Evolutionary conservation across 2,329 filamentous ascomycete species (phyloP).

Genomic region (Pleurostoma richardsiae): DNA sequence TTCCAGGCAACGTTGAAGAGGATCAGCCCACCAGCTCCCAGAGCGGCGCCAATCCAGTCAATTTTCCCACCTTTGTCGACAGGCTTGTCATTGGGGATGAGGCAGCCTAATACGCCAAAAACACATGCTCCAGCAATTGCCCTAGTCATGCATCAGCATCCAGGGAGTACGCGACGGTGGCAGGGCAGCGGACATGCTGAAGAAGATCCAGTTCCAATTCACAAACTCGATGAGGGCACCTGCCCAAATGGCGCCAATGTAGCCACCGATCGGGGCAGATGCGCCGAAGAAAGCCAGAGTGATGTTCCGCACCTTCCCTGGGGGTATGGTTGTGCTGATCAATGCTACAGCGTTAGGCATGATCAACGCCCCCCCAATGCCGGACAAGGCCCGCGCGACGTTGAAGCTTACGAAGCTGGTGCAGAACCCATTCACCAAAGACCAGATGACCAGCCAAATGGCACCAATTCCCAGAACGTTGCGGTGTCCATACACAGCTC

Average conservation of each 20-base stretch:
- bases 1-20: conserved; percentile 47
- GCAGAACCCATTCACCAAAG: conserved; percentile 37
- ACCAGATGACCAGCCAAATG: conserved; percentile 33
- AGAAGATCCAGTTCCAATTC: conserved; percentile 34
- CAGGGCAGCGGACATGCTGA: conserved; percentile 24
- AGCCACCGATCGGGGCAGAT: conserved; percentile 37
- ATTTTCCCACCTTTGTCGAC: conserved; percentile 29
- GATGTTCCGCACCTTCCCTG: conserved; percentile 38
- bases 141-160: neutral
- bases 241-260: conserved; percentile 31
- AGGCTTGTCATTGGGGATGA: conserved; percentile 18
- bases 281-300: conserved; percentile 40
- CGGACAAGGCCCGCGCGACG: conserved; percentile 37
- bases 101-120: conserved; percentile 9
- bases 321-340: conserved; percentile 40
- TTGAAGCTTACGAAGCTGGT: conserved; percentile 34
- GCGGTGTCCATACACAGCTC: conserved; percentile 47
- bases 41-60: conserved; percentile 31
- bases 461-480: conserved; percentile 38
- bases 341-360: conserved; percentile 48
- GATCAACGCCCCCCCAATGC: conserved; percentile 44
- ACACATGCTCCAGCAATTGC: conserved; percentile 12
- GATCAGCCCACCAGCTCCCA: conserved; percentile 33
- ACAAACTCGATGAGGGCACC: conserved; percentile 28
- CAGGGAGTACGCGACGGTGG: too few species aligned